Conservation (phyloP, 2,329 filamentous ascomycete genomes). For the Neopestalotiopsis sp. region DNA sequence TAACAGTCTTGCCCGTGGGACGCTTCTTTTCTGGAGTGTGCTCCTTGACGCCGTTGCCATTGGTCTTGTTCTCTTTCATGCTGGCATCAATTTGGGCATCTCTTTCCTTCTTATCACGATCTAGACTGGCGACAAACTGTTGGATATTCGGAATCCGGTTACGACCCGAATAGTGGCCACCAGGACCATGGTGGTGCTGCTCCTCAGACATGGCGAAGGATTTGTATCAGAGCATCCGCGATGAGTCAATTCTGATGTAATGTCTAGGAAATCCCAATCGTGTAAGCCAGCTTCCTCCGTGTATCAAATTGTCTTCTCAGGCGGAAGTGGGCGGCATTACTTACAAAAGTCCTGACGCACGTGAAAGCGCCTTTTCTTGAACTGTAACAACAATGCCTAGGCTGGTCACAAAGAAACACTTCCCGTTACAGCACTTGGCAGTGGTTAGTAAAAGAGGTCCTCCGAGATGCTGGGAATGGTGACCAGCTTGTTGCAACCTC, state of each 20-base stretch:
- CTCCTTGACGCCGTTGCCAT: constrained; percentile 38
- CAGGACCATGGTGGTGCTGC: constrained; percentile 32
- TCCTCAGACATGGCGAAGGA: constrained; percentile 20
- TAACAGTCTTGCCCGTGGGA: constrained; percentile 67
- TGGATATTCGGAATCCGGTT: constrained; percentile 90
- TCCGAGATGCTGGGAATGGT: not conserved
- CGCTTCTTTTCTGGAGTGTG: constrained; percentile 46
- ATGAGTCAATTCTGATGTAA: not conserved
- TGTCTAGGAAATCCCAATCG: not conserved
- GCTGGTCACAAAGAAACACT: not conserved
- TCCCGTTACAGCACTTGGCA: not conserved
- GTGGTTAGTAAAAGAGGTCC: not conserved
- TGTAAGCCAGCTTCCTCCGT: not conserved
- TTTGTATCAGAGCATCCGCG: not conserved
- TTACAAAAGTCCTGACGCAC: no score
- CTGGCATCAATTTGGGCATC: constrained; percentile 74
- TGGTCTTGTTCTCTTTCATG: constrained; percentile 43
- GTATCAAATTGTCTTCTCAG: no score
- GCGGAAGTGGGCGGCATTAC: no score
- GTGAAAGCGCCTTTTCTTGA: no score
- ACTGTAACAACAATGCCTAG: not conserved
- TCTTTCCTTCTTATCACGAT: constrained; percentile 77
- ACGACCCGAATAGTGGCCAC: constrained; percentile 74
- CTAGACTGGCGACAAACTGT: constrained; percentile 80
- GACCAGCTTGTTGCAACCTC: not conserved